Evolutionary conservation across 495 filamentous ascomycete genomes (phyloP).

Genomic region (Chlorociboria aeruginascens): DNA sequence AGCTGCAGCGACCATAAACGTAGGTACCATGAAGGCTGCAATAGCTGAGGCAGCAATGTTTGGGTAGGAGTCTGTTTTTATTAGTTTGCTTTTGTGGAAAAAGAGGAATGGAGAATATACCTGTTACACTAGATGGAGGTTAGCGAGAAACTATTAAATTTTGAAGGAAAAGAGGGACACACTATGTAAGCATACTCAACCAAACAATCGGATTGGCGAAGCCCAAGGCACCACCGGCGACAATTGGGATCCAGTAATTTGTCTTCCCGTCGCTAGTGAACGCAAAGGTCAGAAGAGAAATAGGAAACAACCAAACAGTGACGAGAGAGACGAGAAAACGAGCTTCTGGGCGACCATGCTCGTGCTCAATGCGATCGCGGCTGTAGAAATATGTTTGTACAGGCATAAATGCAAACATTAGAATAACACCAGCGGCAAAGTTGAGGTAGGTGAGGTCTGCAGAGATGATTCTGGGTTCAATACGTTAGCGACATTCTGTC

Average conservation of each 20-base stretch:
- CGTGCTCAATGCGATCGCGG: slow-evolving; percentile 22
- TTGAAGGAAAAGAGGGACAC: neutral
- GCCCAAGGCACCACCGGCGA: slow-evolving; percentile 24
- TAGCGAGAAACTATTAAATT: too few relatives aligned
- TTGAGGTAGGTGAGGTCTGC: slow-evolving; percentile 29
- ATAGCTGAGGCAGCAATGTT: slow-evolving; percentile 27
- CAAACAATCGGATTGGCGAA: slow-evolving; percentile 27
- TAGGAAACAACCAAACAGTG: slow-evolving; percentile 27
- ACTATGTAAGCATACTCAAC: slow-evolving; percentile 23
- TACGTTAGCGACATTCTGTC: slow-evolving; percentile 1
- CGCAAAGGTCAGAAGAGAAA: slow-evolving; percentile 27
- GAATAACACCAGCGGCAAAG: slow-evolving; percentile 23
- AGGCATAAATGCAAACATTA: slow-evolving; percentile 27
- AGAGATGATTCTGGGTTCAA: slow-evolving; percentile 17
- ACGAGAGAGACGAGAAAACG: slow-evolving; percentile 26
- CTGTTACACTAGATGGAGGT: too few relatives aligned
- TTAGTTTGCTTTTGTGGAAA: neutral
- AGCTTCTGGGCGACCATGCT: slow-evolving; percentile 24
- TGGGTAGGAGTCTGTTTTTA: slow-evolving; percentile 22
- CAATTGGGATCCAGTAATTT: slow-evolving; percentile 25
- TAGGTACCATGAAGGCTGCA: slow-evolving; percentile 29
- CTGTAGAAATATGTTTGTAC: slow-evolving; percentile 27
- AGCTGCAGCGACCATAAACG: slow-evolving; percentile 25
- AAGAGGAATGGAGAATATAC: too few relatives aligned
- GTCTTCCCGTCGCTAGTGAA: slow-evolving; percentile 26